phyloP scores from a whole-genome alignment of 805 yeast species.

The Yamadazyma sp. region DNA sequence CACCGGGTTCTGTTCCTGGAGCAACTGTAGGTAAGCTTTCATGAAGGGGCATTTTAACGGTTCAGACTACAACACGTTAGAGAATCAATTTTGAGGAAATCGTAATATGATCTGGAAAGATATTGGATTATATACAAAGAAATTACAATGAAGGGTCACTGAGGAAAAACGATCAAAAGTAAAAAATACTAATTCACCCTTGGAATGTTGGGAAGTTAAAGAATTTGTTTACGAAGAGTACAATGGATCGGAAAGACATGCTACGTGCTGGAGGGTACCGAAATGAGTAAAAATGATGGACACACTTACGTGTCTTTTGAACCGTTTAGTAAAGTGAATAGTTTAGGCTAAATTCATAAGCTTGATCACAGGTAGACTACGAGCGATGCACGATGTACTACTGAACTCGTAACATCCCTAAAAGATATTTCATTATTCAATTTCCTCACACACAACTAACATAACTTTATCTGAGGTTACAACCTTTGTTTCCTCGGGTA shows the following conservation, averaged over 20 bases:
- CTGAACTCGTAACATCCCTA: no score
- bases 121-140: slow-evolving; percentile 1
- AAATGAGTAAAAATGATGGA: slow-evolving; percentile 2
- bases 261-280: slow-evolving; percentile 1
- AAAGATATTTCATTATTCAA: no score
- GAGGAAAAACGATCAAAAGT: neutral
- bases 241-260: slow-evolving; percentile 1
- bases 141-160: neutral
- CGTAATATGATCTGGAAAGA: neutral
- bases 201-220: slow-evolving; percentile 5
- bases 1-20: no score
- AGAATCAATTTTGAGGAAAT: no score
- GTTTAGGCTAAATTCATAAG: slow-evolving; percentile 8
- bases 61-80: no score
- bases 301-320: slow-evolving; percentile 3
- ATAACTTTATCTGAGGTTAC: neutral
- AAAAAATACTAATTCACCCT: slow-evolving; percentile 6
- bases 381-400: neutral
- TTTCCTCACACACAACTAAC: no score
- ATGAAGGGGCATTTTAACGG: no score
- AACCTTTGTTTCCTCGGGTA: slow-evolving; percentile 1
- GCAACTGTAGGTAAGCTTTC: no score
- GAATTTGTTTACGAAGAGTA: neutral
- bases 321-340: neutral
- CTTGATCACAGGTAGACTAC: neutral